Evolutionary conservation across 768 basidiomycete species (phyloP).

Genomic region (Naganishia kalamii): DNA sequence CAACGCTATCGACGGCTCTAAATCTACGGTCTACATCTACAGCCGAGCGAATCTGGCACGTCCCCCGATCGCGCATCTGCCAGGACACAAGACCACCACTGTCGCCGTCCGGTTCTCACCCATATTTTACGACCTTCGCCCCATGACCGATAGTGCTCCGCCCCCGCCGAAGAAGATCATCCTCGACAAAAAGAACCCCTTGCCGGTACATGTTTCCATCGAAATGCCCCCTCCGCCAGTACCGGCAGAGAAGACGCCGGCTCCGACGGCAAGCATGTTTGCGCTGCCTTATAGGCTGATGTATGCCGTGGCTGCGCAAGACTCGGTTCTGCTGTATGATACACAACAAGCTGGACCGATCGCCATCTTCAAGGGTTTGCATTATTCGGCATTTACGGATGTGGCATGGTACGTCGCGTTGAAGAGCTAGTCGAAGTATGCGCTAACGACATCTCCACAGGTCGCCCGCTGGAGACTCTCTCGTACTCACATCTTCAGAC

Average conservation of each 20-base stretch:
- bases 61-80: constrained; percentile 86
- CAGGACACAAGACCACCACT: constrained; percentile 92
- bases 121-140: constrained; percentile 79
- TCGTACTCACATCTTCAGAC: constrained; percentile 85
- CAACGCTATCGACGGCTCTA: constrained; percentile 48
- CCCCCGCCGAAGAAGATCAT: constrained; percentile 54
- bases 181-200: constrained; percentile 51
- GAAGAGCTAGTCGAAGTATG: constrained; percentile 9
- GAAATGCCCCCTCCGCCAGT: constrained; percentile 58
- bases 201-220: constrained; percentile 47
- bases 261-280: constrained; percentile 60
- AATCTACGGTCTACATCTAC: constrained; percentile 80
- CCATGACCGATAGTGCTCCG: constrained; percentile 49
- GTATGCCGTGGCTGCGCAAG: constrained; percentile 93
- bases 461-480: constrained; percentile 91
- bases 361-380: constrained; percentile 83
- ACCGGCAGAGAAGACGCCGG: constrained; percentile 47
- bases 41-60: constrained; percentile 88
- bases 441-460: constrained; percentile 49
- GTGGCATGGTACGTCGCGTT: constrained; percentile 71
- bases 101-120: constrained; percentile 92
- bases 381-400: constrained; percentile 97
- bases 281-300: constrained; percentile 87
- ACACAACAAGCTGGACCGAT: constrained; percentile 91
- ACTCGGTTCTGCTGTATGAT: constrained; percentile 88